phyloP scores from a whole-genome alignment of 345 rosid species.

The Viola odorata region DNA sequence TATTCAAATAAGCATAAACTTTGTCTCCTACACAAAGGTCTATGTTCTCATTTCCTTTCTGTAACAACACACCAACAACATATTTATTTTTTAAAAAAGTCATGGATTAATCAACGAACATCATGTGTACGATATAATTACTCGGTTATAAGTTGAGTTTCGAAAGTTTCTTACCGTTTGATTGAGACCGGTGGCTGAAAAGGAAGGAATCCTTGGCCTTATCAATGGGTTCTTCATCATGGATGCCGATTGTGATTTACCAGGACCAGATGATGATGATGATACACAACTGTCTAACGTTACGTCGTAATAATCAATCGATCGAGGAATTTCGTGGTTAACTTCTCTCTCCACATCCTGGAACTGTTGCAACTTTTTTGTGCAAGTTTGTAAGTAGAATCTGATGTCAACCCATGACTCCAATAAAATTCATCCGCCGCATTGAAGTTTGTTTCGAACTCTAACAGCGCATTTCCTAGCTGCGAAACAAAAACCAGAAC shows the following conservation, averaged over 20 bases:
- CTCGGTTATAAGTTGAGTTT: too few species aligned
- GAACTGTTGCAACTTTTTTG: too few species aligned
- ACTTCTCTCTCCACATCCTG: background rate
- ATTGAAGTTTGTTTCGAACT: too few species aligned
- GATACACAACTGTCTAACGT: constrained; percentile 11
- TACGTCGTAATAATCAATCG: constrained; percentile 6
- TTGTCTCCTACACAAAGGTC: constrained; percentile 17
- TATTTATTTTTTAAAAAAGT: too few species aligned
- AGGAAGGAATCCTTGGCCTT: background rate
- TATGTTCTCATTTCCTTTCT: constrained; percentile 8
- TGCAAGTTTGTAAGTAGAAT: too few species aligned
- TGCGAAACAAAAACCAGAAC: too few species aligned
- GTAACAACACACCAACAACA: background rate
- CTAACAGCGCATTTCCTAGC: too few species aligned
- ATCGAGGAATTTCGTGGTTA: constrained; percentile 2
- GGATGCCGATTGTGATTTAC: background rate
- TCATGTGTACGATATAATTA: too few species aligned
- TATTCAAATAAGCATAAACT: constrained; percentile 10
- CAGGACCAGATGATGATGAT: too few species aligned
- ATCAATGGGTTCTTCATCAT: background rate
- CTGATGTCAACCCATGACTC: too few species aligned
- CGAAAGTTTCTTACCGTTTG: constrained; percentile 12
- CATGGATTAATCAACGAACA: too few species aligned
- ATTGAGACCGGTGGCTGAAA: background rate
- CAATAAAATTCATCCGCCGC: too few species aligned